Percentiles rank a stretch among this genome's conserved stretches.
Evolutionary conservation across 768 basidiomycete genomes (phyloP).

Genomic region (Boletus sp.): DNA sequence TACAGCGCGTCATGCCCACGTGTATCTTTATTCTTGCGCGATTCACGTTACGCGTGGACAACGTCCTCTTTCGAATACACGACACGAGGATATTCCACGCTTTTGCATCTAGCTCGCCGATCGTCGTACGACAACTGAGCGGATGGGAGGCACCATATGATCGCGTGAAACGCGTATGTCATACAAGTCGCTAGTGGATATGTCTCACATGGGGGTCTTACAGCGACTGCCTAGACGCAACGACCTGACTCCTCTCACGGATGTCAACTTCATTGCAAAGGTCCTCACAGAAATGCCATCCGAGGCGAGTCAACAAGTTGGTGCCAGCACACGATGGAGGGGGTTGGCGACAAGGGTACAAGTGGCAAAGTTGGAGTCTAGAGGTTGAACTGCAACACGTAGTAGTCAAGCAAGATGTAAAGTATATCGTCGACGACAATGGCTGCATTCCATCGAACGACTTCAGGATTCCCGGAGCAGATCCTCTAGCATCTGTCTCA

Average conservation of each 20-base stretch:
- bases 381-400: constrained; percentile 1
- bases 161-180: constrained; percentile 67
- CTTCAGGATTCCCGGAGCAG: constrained; percentile 32
- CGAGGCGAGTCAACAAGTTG: constrained; percentile 54
- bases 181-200: background rate
- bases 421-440: background rate
- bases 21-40: constrained; percentile 89
- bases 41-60: constrained; percentile 92
- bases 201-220: background rate
- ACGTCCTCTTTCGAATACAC: constrained; percentile 85
- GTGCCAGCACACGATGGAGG: constrained; percentile 81
- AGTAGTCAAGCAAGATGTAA: constrained; percentile 1
- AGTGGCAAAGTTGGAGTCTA: constrained; percentile 35
- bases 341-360: constrained; percentile 70
- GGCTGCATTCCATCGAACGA: no score
- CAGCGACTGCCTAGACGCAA: constrained; percentile 69
- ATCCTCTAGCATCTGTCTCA: constrained; percentile 48
- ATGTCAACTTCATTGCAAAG: constrained; percentile 79
- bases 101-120: constrained; percentile 57
- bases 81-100: constrained; percentile 92
- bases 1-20: constrained; percentile 93
- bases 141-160: constrained; percentile 94
- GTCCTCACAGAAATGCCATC: constrained; percentile 61
- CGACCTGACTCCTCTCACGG: constrained; percentile 87
- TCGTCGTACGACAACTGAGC: constrained; percentile 74